phyloP scores from a whole-genome alignment of 208 protist species.

The Herpetomonas samuelpessoai region DNA sequence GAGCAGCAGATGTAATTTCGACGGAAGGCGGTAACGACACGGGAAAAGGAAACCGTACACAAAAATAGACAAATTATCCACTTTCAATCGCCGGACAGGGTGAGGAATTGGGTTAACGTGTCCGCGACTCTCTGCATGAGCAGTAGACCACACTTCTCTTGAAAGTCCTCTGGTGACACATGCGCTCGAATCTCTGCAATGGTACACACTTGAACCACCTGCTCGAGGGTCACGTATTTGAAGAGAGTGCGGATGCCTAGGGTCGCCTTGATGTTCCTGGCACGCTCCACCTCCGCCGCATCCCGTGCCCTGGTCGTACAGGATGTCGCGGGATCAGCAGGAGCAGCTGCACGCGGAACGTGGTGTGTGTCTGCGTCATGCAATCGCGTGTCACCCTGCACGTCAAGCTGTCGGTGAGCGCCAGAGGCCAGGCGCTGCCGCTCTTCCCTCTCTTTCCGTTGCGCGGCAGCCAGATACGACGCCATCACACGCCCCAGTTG shows the following conservation, averaged over 20 bases:
- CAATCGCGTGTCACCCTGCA: not conserved
- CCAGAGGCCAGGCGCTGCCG: not conserved
- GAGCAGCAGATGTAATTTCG: too few relatives aligned
- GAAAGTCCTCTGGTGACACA: constrained; percentile 27
- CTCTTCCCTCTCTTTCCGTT: not conserved
- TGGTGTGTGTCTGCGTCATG: not conserved
- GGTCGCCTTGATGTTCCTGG: constrained; percentile 53
- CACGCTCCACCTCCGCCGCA: constrained; percentile 20
- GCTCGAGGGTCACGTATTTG: constrained; percentile 47
- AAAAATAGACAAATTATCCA: too few relatives aligned
- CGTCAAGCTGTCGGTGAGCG: not conserved
- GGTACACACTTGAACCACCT: constrained; percentile 47
- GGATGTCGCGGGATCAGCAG: not conserved
- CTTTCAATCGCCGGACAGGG: too few relatives aligned
- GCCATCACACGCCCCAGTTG: constrained; percentile 27
- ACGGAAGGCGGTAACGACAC: too few relatives aligned
- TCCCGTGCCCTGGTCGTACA: not conserved
- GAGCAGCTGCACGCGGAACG: not conserved
- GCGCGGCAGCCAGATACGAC: not conserved
- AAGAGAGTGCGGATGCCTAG: constrained; percentile 47
- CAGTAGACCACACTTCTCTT: constrained; percentile 18
- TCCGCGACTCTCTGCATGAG: not conserved
- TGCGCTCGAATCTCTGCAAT: constrained; percentile 40
- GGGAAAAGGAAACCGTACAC: too few relatives aligned
- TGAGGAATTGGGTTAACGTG: not conserved